A percentile compares a stretch with the other conserved stretches of the same genome.
Conservation (phyloP, 176 grass and related monocot species). For the Thinopyrum elongatum region DNA sequence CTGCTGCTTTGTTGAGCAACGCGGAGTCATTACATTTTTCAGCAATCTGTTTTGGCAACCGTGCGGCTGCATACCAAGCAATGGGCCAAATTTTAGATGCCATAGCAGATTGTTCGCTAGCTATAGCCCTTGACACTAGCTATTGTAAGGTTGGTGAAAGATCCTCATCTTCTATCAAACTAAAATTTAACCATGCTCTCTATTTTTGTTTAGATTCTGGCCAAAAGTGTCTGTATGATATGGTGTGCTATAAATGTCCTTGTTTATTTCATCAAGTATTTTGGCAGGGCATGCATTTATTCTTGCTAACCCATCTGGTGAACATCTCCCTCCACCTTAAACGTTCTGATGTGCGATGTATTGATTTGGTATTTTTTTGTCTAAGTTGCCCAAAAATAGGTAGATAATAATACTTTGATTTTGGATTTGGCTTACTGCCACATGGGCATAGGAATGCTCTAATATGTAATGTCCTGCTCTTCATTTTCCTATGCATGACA, state of each 20-base stretch:
- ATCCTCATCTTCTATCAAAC: slow-evolving; percentile 16
- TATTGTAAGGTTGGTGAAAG: slow-evolving; percentile 73
- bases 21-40: slow-evolving; percentile 62
- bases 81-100: slow-evolving; percentile 82
- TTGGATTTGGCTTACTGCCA: neutral
- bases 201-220: slow-evolving; percentile 12
- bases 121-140: slow-evolving; percentile 69
- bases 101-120: slow-evolving; percentile 87
- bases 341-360: neutral
- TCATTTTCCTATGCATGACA: slow-evolving; percentile 8
- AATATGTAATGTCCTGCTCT: slow-evolving; percentile 11
- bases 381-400: neutral
- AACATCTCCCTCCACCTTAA: neutral
- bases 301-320: slow-evolving; percentile 4
- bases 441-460: neutral
- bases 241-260: neutral
- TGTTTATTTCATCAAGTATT: slow-evolving; percentile 24
- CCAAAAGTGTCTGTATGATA: neutral
- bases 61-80: slow-evolving; percentile 84
- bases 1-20: slow-evolving; percentile 60
- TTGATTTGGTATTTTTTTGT: neutral
- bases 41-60: slow-evolving; percentile 87
- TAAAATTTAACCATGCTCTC: neutral
- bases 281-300: neutral
- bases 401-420: slow-evolving; percentile 14